These are phyloP conservation scores for Medakamo hakoo DNA, from an alignment of 139 green algal genomes.

Conservation along the genomic window DNA sequence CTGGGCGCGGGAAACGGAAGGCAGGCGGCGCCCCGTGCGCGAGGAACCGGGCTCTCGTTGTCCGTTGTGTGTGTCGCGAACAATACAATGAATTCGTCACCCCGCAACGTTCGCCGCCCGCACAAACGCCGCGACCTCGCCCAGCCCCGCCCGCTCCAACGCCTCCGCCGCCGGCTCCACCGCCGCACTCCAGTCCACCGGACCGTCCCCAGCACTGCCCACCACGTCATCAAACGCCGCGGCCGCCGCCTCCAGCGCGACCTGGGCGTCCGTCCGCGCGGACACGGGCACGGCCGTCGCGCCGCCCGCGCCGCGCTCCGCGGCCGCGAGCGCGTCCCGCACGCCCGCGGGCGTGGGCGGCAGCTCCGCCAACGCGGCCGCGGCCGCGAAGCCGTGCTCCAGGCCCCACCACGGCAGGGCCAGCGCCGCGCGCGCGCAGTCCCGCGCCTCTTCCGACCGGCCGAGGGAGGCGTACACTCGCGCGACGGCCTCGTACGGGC, in stretches of 20 bases:
- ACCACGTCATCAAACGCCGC: constrained; percentile 19
- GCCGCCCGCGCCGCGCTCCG: constrained; percentile 11
- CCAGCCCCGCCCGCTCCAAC: constrained; percentile 17
- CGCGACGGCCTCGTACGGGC: constrained; percentile 53
- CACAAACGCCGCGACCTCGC: constrained; percentile 20
- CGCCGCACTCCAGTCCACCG: constrained; percentile 18
- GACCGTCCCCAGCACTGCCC: constrained; percentile 18
- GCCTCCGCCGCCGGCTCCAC: constrained; percentile 12
- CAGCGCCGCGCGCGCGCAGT: constrained; percentile 39
- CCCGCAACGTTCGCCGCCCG: neutral
- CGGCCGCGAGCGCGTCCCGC: constrained; percentile 7
- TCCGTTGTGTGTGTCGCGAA: neutral
- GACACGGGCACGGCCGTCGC: constrained; percentile 12
- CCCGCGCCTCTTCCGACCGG: constrained; percentile 38
- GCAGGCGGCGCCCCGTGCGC: no score
- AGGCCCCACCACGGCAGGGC: constrained; percentile 61
- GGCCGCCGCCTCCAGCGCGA: constrained; percentile 18
- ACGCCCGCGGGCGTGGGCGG: constrained; percentile 7
- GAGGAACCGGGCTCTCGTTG: no score
- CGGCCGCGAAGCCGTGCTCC: constrained; percentile 15
- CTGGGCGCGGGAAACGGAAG: no score
- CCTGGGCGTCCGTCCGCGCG: constrained; percentile 10
- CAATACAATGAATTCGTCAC: neutral
- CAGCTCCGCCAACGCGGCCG: constrained; percentile 21
- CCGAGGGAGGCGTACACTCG: constrained; percentile 29